Evolutionary conservation across 805 yeast species (phyloP), one percentile per base, ranked within the genome.

Genomic region (Saccharomycodes ludwigii): DNA sequence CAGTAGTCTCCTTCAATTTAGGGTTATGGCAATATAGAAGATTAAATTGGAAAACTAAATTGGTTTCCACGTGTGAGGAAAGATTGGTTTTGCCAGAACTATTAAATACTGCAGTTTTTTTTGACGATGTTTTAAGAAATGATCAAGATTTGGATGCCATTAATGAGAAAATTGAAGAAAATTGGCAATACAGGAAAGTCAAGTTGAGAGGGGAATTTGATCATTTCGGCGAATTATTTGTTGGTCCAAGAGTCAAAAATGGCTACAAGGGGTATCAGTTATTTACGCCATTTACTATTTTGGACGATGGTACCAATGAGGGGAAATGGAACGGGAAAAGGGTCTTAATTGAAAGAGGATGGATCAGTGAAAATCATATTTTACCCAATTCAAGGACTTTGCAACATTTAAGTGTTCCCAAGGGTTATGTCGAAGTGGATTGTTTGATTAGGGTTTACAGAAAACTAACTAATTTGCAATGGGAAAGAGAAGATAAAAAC

Each of bases 1-100:
- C 98, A 0, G 65, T 85, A 1, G 66, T 85, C 3, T 73, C 95
- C 8, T 81, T 88, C 50, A 76, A 75, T 29, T 59, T 91, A 27
- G 98, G 97, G 2, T 70, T 85, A 34, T 91, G 98, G 98, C 98
- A 91, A 59, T 73, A 82, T 28, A 63, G 71, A 44, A 65, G 98
- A 41, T 59, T 91, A 30, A 65, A 71, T 38, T 91, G 98, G 98
- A 91, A 91, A 53, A 79, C 75, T 16, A 71, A 76, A 39, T 63
- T 91, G 39, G 79, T 91, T 38, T 77, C 93, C 3, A 68, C 70
- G 14, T 76, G 88, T 46, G 96, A 91, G 52, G 84, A 82, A 46
- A 62, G 86, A 40, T 58, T 91, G 43, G 76, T 76, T 4, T 56
- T 88, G 20, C 96, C 96, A 0, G 34, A 34, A 16, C 5, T 34